Evolutionary conservation across 352 stramenopile genomes (phyloP).

Genomic region (Pythium aristosporum): DNA sequence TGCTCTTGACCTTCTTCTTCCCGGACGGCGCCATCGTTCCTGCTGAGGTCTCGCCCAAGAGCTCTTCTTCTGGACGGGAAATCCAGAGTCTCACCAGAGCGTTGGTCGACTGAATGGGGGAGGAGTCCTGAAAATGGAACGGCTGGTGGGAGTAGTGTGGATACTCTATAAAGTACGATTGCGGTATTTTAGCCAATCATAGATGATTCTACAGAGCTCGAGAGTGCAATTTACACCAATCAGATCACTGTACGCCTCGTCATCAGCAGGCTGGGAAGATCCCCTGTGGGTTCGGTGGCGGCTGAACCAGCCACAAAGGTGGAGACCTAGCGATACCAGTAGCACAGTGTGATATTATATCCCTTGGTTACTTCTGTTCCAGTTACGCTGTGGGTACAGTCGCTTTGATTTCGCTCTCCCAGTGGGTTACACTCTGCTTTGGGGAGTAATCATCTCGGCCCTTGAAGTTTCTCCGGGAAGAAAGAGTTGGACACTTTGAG

Average conservation of each 20-base stretch:
- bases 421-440: too few species aligned
- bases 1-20: constrained; percentile 69
- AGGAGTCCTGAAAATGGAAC: neutral
- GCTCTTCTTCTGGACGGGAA: neutral
- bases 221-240: too few species aligned
- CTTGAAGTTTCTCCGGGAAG: too few species aligned
- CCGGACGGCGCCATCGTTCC: neutral
- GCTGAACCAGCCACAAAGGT: neutral
- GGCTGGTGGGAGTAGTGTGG: neutral
- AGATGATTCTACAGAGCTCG: neutral
- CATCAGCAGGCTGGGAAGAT: neutral
- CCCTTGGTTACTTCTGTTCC: neutral
- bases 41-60: neutral
- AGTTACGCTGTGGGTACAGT: too few species aligned
- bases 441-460: too few species aligned
- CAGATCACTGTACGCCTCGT: too few species aligned
- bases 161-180: neutral
- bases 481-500: too few species aligned
- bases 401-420: too few species aligned
- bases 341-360: neutral
- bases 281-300: neutral
- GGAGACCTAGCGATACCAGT: neutral
- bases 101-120: neutral
- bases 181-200: neutral
- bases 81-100: neutral